Conservation (phyloP, 805 yeast species). For the Saturnispora sekii region DNA sequence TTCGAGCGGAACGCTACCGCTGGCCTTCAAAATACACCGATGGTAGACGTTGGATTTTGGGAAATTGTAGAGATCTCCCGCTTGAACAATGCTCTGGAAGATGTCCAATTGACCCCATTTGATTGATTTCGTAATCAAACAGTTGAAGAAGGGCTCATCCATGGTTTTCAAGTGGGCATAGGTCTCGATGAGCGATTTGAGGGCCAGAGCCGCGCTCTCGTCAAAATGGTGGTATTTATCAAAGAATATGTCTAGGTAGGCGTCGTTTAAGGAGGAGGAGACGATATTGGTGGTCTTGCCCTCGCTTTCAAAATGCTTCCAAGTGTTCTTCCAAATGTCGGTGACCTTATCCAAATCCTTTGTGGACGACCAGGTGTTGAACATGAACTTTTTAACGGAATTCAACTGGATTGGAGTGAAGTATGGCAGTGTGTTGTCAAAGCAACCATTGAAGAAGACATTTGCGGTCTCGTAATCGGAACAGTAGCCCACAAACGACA, state of each 20-base stretch:
- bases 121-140: slow-evolving; percentile 53
- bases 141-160: slow-evolving; percentile 80
- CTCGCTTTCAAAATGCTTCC: slow-evolving; percentile 40
- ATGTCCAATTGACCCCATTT: slow-evolving; percentile 57
- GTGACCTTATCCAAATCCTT: slow-evolving; percentile 48
- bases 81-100: slow-evolving; percentile 53
- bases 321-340: slow-evolving; percentile 52
- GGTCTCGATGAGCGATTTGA: slow-evolving; percentile 45
- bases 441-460: slow-evolving; percentile 64
- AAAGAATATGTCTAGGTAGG: slow-evolving; percentile 64
- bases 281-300: slow-evolving; percentile 52
- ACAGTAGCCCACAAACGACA: slow-evolving; percentile 69
- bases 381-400: slow-evolving; percentile 52
- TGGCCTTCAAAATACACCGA: slow-evolving; percentile 62
- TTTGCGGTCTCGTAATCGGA: slow-evolving; percentile 60
- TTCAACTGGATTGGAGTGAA: slow-evolving; percentile 62
- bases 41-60: slow-evolving; percentile 59
- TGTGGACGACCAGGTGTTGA: slow-evolving; percentile 47
- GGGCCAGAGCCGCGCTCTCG: slow-evolving; percentile 42
- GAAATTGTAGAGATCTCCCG: slow-evolving; percentile 49
- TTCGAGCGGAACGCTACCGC: slow-evolving; percentile 49
- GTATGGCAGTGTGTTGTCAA: slow-evolving; percentile 61
- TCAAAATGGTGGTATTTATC: slow-evolving; percentile 42
- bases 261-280: slow-evolving; percentile 60
- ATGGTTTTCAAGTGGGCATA: slow-evolving; percentile 49